Percentiles rank a stretch among this genome's conserved stretches.
Evolutionary conservation across 306 rosid species (phyloP).

Genomic region (Mimosa bimucronata): DNA sequence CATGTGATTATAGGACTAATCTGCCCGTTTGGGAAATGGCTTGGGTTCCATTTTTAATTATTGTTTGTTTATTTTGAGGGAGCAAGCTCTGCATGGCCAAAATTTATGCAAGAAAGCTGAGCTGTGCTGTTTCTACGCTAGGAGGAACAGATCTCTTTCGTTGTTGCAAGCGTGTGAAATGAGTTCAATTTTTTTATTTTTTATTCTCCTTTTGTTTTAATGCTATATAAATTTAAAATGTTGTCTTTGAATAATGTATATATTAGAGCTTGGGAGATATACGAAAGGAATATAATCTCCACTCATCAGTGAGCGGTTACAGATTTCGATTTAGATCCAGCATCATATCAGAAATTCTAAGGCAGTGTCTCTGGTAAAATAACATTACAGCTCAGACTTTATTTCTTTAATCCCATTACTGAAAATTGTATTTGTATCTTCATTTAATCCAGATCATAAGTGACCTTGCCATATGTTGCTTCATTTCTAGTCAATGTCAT

Average conservation of each 20-base stretch:
- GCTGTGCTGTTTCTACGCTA: neutral
- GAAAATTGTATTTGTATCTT: neutral
- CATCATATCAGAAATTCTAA: neutral
- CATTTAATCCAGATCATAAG: neutral
- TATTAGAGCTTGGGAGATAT: constrained; percentile 39
- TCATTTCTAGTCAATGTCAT: neutral
- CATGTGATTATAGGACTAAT: neutral
- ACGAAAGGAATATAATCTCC: constrained; percentile 36
- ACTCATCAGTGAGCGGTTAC: constrained; percentile 13
- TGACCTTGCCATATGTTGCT: neutral
- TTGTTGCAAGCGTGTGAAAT: neutral
- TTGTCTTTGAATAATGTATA: neutral
- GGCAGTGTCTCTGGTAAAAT: neutral
- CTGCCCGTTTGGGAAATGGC: neutral
- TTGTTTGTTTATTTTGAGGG: neutral
- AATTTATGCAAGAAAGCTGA: neutral
- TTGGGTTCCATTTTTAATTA: neutral
- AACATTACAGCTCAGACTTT: neutral
- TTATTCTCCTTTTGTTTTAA: neutral
- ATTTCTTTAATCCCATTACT: neutral
- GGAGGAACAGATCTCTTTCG: neutral
- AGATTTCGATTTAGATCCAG: neutral
- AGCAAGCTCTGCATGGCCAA: neutral
- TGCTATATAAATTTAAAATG: neutral
- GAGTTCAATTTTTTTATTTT: neutral